phyloP scores from a whole-genome alignment of 805 yeast species.

The Geotrichum ghanense region DNA sequence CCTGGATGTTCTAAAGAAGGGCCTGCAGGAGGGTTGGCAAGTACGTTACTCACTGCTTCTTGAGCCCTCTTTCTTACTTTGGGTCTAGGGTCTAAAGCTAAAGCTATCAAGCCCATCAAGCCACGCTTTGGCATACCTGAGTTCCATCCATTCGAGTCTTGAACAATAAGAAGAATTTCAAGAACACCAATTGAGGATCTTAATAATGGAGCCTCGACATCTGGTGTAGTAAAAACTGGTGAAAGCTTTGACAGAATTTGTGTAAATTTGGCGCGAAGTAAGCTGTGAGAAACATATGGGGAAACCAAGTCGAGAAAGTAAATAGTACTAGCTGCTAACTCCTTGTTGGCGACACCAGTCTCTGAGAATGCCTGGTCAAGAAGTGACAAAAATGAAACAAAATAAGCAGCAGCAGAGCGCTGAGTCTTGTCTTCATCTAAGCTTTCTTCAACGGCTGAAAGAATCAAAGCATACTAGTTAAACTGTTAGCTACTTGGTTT shows the following conservation, averaged over 20 bases:
- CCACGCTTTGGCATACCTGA: slow-evolving; percentile 66
- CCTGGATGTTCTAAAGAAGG: slow-evolving; percentile 75
- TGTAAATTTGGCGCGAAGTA: slow-evolving; percentile 63
- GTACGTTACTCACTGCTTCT: slow-evolving; percentile 64
- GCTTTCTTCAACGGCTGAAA: slow-evolving; percentile 86
- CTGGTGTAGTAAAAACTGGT: slow-evolving; percentile 58
- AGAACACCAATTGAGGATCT: slow-evolving; percentile 79
- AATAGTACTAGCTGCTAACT: slow-evolving; percentile 62
- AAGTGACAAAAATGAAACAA: slow-evolving; percentile 71
- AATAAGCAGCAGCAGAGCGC: slow-evolving; percentile 67
- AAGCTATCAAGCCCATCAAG: slow-evolving; percentile 60
- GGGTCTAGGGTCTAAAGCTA: slow-evolving; percentile 81
- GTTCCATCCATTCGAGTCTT: slow-evolving; percentile 75
- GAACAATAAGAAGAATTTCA: slow-evolving; percentile 68
- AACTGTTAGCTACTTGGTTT: slow-evolving; percentile 1
- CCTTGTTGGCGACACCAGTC: slow-evolving; percentile 44
- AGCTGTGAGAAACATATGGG: slow-evolving; percentile 51
- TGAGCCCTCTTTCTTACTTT: slow-evolving; percentile 92
- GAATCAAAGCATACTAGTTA: slow-evolving; percentile 50
- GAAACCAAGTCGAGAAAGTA: slow-evolving; percentile 73
- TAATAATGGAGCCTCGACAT: slow-evolving; percentile 68
- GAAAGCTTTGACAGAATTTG: slow-evolving; percentile 73
- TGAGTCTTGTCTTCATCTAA: slow-evolving; percentile 51
- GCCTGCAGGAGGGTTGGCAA: slow-evolving; percentile 61
- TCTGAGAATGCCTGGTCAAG: slow-evolving; percentile 56